Percentiles rank a stretch among this genome's conserved stretches.
These are phyloP conservation scores for Leptomonas seymouri DNA, from an alignment of 208 protist genomes.

Conservation along the genomic window DNA sequence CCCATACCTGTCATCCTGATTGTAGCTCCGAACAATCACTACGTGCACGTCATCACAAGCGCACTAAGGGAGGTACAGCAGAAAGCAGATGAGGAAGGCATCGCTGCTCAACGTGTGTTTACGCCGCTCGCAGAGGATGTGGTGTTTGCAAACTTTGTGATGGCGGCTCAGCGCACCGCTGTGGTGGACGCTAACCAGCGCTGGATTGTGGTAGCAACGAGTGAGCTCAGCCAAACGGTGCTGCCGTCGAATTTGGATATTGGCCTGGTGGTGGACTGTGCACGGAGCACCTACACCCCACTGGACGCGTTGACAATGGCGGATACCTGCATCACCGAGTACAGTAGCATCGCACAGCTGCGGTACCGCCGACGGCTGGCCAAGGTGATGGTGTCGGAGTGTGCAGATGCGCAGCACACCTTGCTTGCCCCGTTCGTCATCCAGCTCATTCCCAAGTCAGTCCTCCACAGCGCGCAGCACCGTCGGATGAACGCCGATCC, in stretches of 20 bases:
- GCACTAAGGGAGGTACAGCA: slow-evolving; percentile 17
- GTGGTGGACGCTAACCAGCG: slow-evolving; percentile 26
- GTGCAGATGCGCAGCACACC: neutral
- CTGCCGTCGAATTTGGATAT: slow-evolving; percentile 63
- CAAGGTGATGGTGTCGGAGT: slow-evolving; percentile 12
- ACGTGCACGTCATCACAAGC: slow-evolving; percentile 25
- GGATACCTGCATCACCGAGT: slow-evolving; percentile 57
- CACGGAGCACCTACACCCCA: slow-evolving; percentile 45
- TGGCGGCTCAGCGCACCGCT: slow-evolving; percentile 27
- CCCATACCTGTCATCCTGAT: slow-evolving; percentile 29
- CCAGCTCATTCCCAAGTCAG: slow-evolving; percentile 82
- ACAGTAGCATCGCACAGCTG: slow-evolving; percentile 57
- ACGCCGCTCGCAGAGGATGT: slow-evolving; percentile 33
- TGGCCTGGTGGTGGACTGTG: slow-evolving; percentile 84
- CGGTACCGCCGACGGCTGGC: slow-evolving; percentile 64
- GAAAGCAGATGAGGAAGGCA: neutral
- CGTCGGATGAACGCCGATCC: slow-evolving; percentile 69
- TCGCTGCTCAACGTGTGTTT: slow-evolving; percentile 15
- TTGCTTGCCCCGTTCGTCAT: slow-evolving; percentile 54
- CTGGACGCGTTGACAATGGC: slow-evolving; percentile 50
- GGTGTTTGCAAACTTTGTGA: slow-evolving; percentile 27
- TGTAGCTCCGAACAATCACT: slow-evolving; percentile 35
- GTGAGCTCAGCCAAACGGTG: slow-evolving; percentile 65
- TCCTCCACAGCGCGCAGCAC: slow-evolving; percentile 77
- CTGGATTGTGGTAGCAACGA: slow-evolving; percentile 60